Evolutionary conservation across 345 rosid genomes (phyloP).

Genomic region (Microcos paniculata): DNA sequence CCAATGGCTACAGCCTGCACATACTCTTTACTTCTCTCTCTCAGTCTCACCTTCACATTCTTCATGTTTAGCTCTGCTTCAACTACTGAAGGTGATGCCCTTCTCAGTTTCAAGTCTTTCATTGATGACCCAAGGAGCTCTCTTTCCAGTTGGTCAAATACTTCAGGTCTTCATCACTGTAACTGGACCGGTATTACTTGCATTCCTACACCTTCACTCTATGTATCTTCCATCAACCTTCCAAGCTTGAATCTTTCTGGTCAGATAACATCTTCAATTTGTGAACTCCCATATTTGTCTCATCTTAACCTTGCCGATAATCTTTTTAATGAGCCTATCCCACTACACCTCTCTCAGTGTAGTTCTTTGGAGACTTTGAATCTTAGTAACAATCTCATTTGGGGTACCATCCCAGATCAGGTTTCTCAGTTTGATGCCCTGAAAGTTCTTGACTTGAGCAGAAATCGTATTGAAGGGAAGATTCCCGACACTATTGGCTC

Average conservation of each 20-base stretch:
- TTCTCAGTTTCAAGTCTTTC: conserved; percentile 74
- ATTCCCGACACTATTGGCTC: conserved; percentile 73
- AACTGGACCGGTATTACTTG: conserved; percentile 91
- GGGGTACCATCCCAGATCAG: conserved; percentile 83
- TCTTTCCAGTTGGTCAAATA: conserved; percentile 71
- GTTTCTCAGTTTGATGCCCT: conserved; percentile 55
- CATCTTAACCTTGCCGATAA: conserved; percentile 77
- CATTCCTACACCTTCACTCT: conserved; percentile 41
- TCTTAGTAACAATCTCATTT: conserved; percentile 67
- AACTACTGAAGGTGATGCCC: conserved; percentile 57
- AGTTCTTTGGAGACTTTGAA: conserved; percentile 65
- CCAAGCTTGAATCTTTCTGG: conserved; percentile 90
- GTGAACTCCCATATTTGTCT: conserved; percentile 57
- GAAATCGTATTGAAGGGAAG: conserved; percentile 75
- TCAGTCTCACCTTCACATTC: conserved; percentile 41
- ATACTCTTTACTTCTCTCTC: conserved; percentile 32
- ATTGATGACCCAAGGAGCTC: conserved; percentile 63
- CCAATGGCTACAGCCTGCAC: conserved; percentile 59
- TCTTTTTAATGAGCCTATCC: conserved; percentile 78
- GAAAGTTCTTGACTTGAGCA: conserved; percentile 64
- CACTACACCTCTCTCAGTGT: conserved; percentile 74
- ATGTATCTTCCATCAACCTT: conserved; percentile 68
- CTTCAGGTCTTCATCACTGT: conserved; percentile 59
- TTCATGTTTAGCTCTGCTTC: conserved; percentile 39
- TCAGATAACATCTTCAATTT: conserved; percentile 70